These are phyloP conservation scores for Pythium scleroteichum DNA, from an alignment of 352 stramenopile genomes.

Conservation along the genomic window DNA sequence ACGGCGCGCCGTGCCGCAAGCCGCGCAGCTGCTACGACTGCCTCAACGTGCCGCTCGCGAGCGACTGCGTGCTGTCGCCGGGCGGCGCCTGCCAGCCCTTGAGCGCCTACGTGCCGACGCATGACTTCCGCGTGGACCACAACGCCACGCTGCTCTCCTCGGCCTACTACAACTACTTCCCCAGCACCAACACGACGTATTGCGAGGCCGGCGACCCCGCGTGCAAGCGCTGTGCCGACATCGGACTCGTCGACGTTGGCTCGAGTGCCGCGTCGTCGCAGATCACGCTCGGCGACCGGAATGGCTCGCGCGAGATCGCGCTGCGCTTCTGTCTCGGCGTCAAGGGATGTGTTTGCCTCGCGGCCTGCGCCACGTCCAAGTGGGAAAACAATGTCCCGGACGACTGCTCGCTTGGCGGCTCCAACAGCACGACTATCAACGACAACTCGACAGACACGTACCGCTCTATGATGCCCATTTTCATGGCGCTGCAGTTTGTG, in stretches of 20 bases:
- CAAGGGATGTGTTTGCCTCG: slow-evolving; percentile 65
- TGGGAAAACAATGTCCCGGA: slow-evolving; percentile 56
- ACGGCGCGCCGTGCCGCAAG: slow-evolving; percentile 45
- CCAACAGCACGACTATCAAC: slow-evolving; percentile 18
- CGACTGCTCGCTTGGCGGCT: slow-evolving; percentile 38
- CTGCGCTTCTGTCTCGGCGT: slow-evolving; percentile 57
- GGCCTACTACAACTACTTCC: slow-evolving; percentile 63
- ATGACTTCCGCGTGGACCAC: slow-evolving; percentile 66
- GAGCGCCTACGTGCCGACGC: slow-evolving; percentile 40
- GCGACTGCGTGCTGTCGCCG: slow-evolving; percentile 57
- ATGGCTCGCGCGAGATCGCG: slow-evolving; percentile 39
- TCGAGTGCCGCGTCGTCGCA: slow-evolving; percentile 29
- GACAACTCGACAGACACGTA: slow-evolving; percentile 38
- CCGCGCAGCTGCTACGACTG: slow-evolving; percentile 73
- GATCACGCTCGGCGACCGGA: slow-evolving; percentile 31
- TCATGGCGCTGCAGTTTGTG: slow-evolving; percentile 63
- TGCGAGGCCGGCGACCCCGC: slow-evolving; percentile 54
- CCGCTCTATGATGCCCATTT: slow-evolving; percentile 64
- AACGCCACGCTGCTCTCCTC: slow-evolving; percentile 25
- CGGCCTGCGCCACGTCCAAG: slow-evolving; percentile 50
- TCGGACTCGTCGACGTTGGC: slow-evolving; percentile 28
- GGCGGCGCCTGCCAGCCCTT: slow-evolving; percentile 63
- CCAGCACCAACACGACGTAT: slow-evolving; percentile 62
- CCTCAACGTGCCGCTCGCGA: slow-evolving; percentile 47
- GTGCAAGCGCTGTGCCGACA: slow-evolving; percentile 45